These are phyloP conservation scores for Cutaneotrichosporon sp. DNA, from an alignment of 1,284 basidiomycete genomes.

Conservation along the genomic window DNA sequence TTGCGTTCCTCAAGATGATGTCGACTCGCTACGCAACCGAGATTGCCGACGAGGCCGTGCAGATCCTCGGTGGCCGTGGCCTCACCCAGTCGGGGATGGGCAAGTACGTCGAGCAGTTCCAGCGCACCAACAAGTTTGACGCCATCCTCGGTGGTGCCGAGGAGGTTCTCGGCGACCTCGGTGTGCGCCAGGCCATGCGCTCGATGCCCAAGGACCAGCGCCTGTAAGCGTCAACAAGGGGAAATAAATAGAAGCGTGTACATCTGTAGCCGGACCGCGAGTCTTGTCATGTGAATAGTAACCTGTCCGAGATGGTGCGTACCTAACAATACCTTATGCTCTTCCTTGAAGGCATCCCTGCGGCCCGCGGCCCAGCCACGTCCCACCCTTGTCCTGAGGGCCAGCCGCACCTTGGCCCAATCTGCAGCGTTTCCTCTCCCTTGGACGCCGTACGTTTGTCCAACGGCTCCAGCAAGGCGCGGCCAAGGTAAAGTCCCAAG, in stretches of 20 bases:
- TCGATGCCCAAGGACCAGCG: constrained; percentile 31
- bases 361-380: too few relatives aligned
- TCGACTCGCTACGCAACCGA: constrained; percentile 50
- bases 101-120: constrained; percentile 56
- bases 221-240: constrained; percentile 15
- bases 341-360: too few relatives aligned
- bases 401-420: too few relatives aligned
- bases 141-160: constrained; percentile 61
- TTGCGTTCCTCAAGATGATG: constrained; percentile 63
- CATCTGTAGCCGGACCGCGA: constrained; percentile 3
- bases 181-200: constrained; percentile 53
- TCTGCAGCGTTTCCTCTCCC: too few relatives aligned
- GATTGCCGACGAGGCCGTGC: constrained; percentile 58
- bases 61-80: constrained; percentile 59
- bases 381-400: too few relatives aligned
- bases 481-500: too few relatives aligned
- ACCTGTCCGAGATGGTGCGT: too few relatives aligned
- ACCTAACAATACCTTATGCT: too few relatives aligned
- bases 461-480: too few relatives aligned
- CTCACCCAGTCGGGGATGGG: constrained; percentile 67
- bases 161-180: constrained; percentile 58
- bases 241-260: constrained; percentile 1
- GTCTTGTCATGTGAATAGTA: constrained; percentile 11
- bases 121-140: constrained; percentile 75
- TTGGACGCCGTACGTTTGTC: too few relatives aligned